Conservation (phyloP, 1,139 yeast genomes). For the Scheffersomyces insectosa region DNA sequence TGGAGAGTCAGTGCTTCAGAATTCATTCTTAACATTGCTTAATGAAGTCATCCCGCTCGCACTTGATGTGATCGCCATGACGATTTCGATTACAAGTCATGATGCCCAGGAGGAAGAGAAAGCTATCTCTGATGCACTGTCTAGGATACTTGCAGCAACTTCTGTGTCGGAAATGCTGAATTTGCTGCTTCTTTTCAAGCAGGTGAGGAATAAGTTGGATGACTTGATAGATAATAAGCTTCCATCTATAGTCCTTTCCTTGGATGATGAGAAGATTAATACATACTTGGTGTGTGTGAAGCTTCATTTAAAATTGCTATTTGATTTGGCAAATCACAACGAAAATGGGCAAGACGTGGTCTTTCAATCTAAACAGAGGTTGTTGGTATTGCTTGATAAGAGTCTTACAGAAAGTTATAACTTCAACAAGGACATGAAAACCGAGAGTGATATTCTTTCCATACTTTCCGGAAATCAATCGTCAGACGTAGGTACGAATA, state of each 20-base stretch:
- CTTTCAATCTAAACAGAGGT: constrained; percentile 9
- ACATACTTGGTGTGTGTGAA: constrained; percentile 29
- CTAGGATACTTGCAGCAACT: background rate
- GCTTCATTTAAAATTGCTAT: constrained; percentile 27
- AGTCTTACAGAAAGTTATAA: constrained; percentile 18
- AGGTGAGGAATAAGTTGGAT: constrained; percentile 20
- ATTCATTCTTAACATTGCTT: constrained; percentile 35
- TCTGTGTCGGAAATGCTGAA: constrained; percentile 1
- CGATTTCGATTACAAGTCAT: constrained; percentile 10
- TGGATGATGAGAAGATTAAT: constrained; percentile 35
- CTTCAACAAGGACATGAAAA: constrained; percentile 10
- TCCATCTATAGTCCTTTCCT: constrained; percentile 23
- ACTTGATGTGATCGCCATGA: constrained; percentile 30
- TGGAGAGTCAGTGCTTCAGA: constrained; percentile 19
- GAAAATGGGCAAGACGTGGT: constrained; percentile 7
- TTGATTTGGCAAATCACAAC: constrained; percentile 14
- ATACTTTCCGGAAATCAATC: background rate
- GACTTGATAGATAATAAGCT: constrained; percentile 28
- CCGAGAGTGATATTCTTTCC: background rate
- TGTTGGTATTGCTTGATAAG: constrained; percentile 15
- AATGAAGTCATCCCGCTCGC: constrained; percentile 32
- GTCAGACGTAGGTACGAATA: constrained; percentile 15
- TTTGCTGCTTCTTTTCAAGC: constrained; percentile 8
- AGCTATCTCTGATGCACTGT: background rate
- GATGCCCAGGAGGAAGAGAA: constrained; percentile 7